A percentile compares a stretch with the other conserved stretches of the same genome.
These are phyloP conservation scores for Venturia asperata DNA, from an alignment of 2,329 filamentous ascomycete genomes.

Conservation along the genomic window DNA sequence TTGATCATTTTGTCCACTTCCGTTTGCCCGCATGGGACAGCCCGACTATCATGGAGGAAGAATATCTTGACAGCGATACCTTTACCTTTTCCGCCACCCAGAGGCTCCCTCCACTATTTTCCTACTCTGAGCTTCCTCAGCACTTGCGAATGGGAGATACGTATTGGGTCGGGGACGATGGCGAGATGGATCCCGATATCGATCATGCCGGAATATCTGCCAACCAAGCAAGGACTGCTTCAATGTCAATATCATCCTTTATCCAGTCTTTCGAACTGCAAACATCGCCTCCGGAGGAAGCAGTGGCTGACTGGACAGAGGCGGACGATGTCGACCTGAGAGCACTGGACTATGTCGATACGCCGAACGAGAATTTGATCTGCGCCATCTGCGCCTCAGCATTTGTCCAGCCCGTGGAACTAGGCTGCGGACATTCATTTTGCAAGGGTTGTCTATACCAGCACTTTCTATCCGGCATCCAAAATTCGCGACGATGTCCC, in stretches of 20 bases:
- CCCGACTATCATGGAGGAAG: background rate
- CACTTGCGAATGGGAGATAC: background rate
- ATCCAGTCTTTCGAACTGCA: background rate
- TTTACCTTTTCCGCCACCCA: background rate
- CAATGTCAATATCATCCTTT: background rate
- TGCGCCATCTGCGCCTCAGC: slow-evolving; percentile 59
- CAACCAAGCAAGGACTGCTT: background rate
- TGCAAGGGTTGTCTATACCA: slow-evolving; percentile 49
- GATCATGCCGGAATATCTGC: background rate
- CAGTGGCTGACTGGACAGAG: background rate
- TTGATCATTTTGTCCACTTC: background rate
- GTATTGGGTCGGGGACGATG: background rate
- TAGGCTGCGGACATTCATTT: slow-evolving; percentile 58
- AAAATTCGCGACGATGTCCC: slow-evolving; percentile 43
- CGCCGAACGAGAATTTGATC: slow-evolving; percentile 53
- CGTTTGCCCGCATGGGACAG: slow-evolving; percentile 2
- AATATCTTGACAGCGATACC: background rate
- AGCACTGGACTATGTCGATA: slow-evolving; percentile 48
- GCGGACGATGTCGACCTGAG: slow-evolving; percentile 44
- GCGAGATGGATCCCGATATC: background rate
- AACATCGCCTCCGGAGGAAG: background rate
- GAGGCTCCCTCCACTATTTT: background rate
- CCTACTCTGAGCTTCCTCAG: background rate
- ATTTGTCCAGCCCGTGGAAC: slow-evolving; percentile 51
- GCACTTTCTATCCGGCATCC: slow-evolving; percentile 13